Conservation (phyloP, 495 filamentous ascomycete genomes). For the Astrocystis sublimbata region DNA sequence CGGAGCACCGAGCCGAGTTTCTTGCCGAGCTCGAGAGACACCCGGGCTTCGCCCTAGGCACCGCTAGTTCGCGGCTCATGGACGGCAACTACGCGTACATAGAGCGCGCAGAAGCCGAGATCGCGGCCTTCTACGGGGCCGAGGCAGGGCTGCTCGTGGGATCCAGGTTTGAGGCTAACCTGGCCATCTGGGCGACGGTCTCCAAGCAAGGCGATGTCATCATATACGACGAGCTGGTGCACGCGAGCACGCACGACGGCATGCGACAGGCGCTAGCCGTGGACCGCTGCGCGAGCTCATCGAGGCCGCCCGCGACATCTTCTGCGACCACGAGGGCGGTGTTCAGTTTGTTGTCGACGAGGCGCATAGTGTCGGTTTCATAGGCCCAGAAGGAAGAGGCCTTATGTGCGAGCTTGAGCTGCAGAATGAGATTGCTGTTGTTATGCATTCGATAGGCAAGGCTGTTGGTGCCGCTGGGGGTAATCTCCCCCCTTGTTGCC, state of each 20-base stretch:
- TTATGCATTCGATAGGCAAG: slow-evolving; percentile 60
- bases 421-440: slow-evolving; percentile 57
- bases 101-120: slow-evolving; percentile 54
- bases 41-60: slow-evolving; percentile 17
- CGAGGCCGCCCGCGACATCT: too few species aligned
- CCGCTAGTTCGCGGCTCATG: slow-evolving; percentile 40
- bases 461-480: slow-evolving; percentile 61
- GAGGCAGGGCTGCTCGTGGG: slow-evolving; percentile 54
- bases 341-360: slow-evolving; percentile 65
- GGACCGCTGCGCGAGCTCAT: too few species aligned
- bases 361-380: slow-evolving; percentile 62
- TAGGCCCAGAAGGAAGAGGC: slow-evolving; percentile 57
- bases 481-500: slow-evolving; percentile 25
- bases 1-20: too few species aligned
- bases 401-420: slow-evolving; percentile 59
- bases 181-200: slow-evolving; percentile 52
- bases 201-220: slow-evolving; percentile 61
- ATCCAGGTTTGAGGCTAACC: slow-evolving; percentile 64
- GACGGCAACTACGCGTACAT: slow-evolving; percentile 60
- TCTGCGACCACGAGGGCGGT: slow-evolving; percentile 41
- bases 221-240: slow-evolving; percentile 61
- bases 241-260: slow-evolving; percentile 64
- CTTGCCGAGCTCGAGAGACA: neutral
- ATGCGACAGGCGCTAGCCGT: too few species aligned
- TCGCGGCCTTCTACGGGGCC: slow-evolving; percentile 58